phyloP scores from a whole-genome alignment of 495 filamentous ascomycete genomes.

The Podospora sp. region DNA sequence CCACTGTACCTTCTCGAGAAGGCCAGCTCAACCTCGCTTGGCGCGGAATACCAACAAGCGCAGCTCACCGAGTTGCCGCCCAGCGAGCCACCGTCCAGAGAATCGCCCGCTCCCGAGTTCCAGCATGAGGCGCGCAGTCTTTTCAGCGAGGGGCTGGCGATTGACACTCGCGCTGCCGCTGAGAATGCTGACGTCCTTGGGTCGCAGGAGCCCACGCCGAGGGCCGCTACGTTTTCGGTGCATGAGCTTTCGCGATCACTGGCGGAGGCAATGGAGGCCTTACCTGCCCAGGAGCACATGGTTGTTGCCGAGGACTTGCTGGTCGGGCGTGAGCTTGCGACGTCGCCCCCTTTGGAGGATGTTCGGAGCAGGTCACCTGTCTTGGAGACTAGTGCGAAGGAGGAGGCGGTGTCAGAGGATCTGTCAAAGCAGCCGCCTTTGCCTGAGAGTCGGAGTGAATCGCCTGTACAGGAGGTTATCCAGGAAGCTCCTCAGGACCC shows the following conservation, averaged over 20 bases:
- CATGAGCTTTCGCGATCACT: background rate
- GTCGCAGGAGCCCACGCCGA: slow-evolving; percentile 42
- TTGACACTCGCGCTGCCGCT: slow-evolving; percentile 32
- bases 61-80: slow-evolving; percentile 35
- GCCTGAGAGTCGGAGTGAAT: slow-evolving; percentile 8
- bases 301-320: background rate
- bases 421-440: slow-evolving; percentile 13
- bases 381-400: background rate
- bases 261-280: background rate
- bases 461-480: background rate
- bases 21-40: slow-evolving; percentile 25
- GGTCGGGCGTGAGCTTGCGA: background rate
- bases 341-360: background rate
- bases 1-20: slow-evolving; percentile 55
- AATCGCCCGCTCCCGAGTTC: slow-evolving; percentile 30
- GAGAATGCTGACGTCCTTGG: slow-evolving; percentile 30
- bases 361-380: background rate
- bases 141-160: slow-evolving; percentile 25
- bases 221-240: slow-evolving; percentile 19
- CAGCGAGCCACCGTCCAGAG: slow-evolving; percentile 37
- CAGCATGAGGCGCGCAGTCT: background rate
- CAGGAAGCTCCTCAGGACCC: background rate
- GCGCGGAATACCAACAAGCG: slow-evolving; percentile 12
- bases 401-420: background rate
- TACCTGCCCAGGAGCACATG: background rate